Base-by-base conservation (phyloP, 345 rosid genomes). In the Isatis tinctoria region DNA sequence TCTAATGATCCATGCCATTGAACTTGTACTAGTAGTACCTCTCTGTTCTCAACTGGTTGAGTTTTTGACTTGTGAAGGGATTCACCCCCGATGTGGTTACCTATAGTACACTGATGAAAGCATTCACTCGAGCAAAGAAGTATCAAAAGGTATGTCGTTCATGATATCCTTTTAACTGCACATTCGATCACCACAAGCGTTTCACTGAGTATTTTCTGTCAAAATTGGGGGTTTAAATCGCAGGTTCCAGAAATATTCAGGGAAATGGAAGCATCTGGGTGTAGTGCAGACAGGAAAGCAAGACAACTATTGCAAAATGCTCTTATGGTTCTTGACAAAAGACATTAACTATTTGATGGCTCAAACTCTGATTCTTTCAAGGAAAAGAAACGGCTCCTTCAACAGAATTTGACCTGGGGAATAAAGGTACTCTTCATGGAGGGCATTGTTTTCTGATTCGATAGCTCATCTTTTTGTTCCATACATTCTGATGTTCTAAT, bases 31-130 rank as follows among this genome's bases (percentile, higher is more conserved):
- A 52, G 33, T 52, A 52, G 5, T 61, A n/a, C 26, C 16, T 16
- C 13, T 40, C 37, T 60, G 33, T 51, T 16, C 60, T 24, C 22
- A 72, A 16, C 63, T 62, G 40, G 24, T 30, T 56, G 62, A 35
- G 26, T 64, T 28, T n/a, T n/a, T 65, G 18, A 27, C 69, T 60
- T 72, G 33, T 85, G 71, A 69, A 88, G 89, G 90, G 85, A 69
- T 82, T 85, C 72, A 85, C 80, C 65, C 89, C 93, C 27, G 91
- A 88, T 70, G 82, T 86, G 71, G 77, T 88, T 63, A 88, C 90
- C 4, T 88, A 86, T 70, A 83, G 83, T 71, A 88, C 90, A 0
- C 90, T 86, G n/a, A 88, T 88, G 93, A 86, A 88, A 76, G 90
- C 93, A 53, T 81, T 72, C 73, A 82, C 83, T 62, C 80, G 89